A percentile compares a stretch with the other conserved stretches of the same genome.
Evolutionary conservation across 129 eudicot genomes (phyloP).

Genomic region (Erigeron canadensis): DNA sequence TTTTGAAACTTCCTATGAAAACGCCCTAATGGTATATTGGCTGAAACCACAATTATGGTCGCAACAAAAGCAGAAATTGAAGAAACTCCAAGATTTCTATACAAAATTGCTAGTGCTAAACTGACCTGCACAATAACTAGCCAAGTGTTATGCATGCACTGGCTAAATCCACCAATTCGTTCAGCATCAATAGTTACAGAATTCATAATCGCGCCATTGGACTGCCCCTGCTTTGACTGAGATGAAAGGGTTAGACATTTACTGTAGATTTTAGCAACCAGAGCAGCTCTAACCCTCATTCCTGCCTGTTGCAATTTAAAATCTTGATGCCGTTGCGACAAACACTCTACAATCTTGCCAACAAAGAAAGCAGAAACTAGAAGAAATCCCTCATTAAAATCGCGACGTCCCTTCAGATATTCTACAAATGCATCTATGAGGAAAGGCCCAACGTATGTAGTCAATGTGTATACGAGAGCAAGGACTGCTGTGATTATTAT

Average conservation of each 20-base stretch:
- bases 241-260: slow-evolving; percentile 70
- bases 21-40: slow-evolving; percentile 63
- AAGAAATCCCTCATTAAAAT: slow-evolving; percentile 40
- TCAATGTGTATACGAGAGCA: slow-evolving; percentile 47
- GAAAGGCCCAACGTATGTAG: slow-evolving; percentile 75
- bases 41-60: slow-evolving; percentile 54
- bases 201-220: slow-evolving; percentile 78
- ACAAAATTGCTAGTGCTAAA: slow-evolving; percentile 57
- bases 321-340: slow-evolving; percentile 61
- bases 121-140: slow-evolving; percentile 58
- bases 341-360: slow-evolving; percentile 70
- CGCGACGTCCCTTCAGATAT: slow-evolving; percentile 57
- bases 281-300: slow-evolving; percentile 50
- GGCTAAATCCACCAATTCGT: slow-evolving; percentile 59
- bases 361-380: slow-evolving; percentile 59
- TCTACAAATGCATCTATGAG: slow-evolving; percentile 70
- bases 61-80: slow-evolving; percentile 63
- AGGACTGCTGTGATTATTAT: slow-evolving; percentile 47
- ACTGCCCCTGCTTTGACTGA: slow-evolving; percentile 59
- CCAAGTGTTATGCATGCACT: slow-evolving; percentile 82
- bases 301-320: slow-evolving; percentile 67
- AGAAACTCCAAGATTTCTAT: slow-evolving; percentile 69
- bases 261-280: slow-evolving; percentile 64
- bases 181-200: slow-evolving; percentile 86
- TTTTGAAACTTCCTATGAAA: slow-evolving; percentile 68